Base-by-base conservation (phyloP, 2,329 filamentous ascomycete genomes). In the Fusarium aywerte region DNA sequence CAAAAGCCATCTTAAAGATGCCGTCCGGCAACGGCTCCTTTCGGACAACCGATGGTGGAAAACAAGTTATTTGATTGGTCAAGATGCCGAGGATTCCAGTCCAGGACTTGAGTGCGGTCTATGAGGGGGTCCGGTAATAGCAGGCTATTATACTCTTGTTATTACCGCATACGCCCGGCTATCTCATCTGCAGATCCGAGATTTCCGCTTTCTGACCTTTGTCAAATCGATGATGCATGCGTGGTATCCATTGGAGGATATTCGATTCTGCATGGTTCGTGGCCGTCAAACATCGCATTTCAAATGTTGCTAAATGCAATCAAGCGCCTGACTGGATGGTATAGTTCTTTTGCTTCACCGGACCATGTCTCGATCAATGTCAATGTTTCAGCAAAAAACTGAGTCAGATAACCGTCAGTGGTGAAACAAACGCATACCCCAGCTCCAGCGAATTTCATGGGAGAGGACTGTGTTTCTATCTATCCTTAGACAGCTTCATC, bases 141-240 rank as follows among this genome's bases (percentile, higher is more conserved):
- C 23, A 51, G 31, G 15, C 27, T 27, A 9, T 3, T 5, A n/a
- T 31, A n/a, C 3, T 5, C 10, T 38, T 3, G 16, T 18, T 57
- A 67, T 66, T 31, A 4, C 62, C 39, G 58, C 33, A 27, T 53
- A 59, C 58, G 32, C 20, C 66, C 66, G 57, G 51, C n/a, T 42
- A 66, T 66, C 61, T 62, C 29, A 40, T 61, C 23, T 53, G 45
- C 32, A 58, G 65, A 67, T 68, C 65, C 48, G 44, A 68, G 50
- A 68, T 68, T 51, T 48, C 47, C 40, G 31, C 51, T 42, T 38
- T 38, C 32, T 51, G 21, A 25, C 40, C 40, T 50, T 18, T 39
- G 27, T 29, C 36, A n/a, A 39, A 42, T 42, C 20, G 23, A 54
- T 49, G 38, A 49, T 38, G 58, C 50, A 50, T 36, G n/a, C 31